phyloP scores from a whole-genome alignment of 208 protist genomes.

The Crithidia expoeki region DNA sequence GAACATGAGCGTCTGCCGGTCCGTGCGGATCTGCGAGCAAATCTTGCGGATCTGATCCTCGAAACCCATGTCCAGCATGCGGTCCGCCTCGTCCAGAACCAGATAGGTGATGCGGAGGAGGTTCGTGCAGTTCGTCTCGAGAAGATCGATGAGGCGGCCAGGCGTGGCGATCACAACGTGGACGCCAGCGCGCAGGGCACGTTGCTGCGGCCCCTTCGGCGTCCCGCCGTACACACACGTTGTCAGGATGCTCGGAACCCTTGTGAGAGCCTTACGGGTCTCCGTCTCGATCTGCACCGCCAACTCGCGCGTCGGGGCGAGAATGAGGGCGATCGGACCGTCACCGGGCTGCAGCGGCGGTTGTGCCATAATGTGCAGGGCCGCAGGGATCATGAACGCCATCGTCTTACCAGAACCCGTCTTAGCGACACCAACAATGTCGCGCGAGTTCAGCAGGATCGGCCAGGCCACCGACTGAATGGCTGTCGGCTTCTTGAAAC shows the following conservation, averaged over 20 bases:
- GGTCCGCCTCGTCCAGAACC: slow-evolving; percentile 98
- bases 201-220: slow-evolving; percentile 79
- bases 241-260: slow-evolving; percentile 66
- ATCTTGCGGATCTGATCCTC: slow-evolving; percentile 97
- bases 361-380: slow-evolving; percentile 91
- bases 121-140: slow-evolving; percentile 93
- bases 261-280: slow-evolving; percentile 73
- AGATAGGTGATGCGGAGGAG: slow-evolving; percentile 97
- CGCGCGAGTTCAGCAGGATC: slow-evolving; percentile 82
- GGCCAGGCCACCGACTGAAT: slow-evolving; percentile 94
- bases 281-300: slow-evolving; percentile 92
- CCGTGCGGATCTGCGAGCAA: slow-evolving; percentile 92
- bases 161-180: slow-evolving; percentile 95
- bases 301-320: slow-evolving; percentile 92
- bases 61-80: slow-evolving; percentile 99
- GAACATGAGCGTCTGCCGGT: slow-evolving; percentile 98
- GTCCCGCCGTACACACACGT: slow-evolving; percentile 87
- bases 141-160: slow-evolving; percentile 96
- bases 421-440: slow-evolving; percentile 89
- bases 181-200: slow-evolving; percentile 69
- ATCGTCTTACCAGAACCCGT: slow-evolving; percentile 94
- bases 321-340: slow-evolving; percentile 87
- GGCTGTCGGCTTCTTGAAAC: slow-evolving; percentile 76
- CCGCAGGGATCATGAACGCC: slow-evolving; percentile 91
- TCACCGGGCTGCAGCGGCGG: slow-evolving; percentile 82